Evolutionary conservation across 2,329 filamentous ascomycete genomes (phyloP), one percentile per base, ranked within the genome.

Genomic region (Cordyceps fumosorosea): DNA sequence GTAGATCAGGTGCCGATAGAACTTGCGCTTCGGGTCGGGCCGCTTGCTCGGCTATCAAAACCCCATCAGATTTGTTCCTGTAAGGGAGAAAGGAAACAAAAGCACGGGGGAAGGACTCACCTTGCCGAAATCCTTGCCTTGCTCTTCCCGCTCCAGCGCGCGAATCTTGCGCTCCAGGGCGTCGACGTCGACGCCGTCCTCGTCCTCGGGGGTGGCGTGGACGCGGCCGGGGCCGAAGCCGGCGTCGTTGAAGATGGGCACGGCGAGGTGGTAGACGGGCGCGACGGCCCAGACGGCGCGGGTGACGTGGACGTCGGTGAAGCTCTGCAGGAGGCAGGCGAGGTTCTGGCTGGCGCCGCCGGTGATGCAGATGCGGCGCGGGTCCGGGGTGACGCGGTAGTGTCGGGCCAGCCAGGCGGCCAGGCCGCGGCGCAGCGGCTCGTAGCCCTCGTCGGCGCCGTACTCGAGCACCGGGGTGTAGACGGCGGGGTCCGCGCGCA

Each of bases 1-100:
- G 73, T 98, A 98, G 67, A 99, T 88, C 67, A 97, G 73, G 71
- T 97, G 90, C 60, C 87, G 87, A 77, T 96, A 98, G 61, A 90
- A 83, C 70, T 96, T 96, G 45, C 86, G 82, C 75, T 84, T 81
- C 16, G 84, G 78, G 20, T 82, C 79, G 0, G 78, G 72, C 32
- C 69, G 63, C 51, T 91, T 92, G 68, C 82, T 75, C 56, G 74
- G 78, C 80, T 76, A 58, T n/a, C 16, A 40, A 11, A 24, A 18
- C 14, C 24, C 3, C 12, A 44, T 57, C 44, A 51, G 34, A 20
- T 10, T 2, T 26, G 6, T 22, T 44, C 18, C 12, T 3, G 24
- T 26, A n/a, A 26, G 14, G 22, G 14, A 18, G 2, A 29, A 20
- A 42, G 20, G 7, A 14, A 18, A 48, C 2, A 37, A 22, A 32